A percentile compares a stretch with the other conserved stretches of the same genome.
Evolutionary conservation across 2,329 filamentous ascomycete species (phyloP).

Genomic region (Cercospora nicotianae): DNA sequence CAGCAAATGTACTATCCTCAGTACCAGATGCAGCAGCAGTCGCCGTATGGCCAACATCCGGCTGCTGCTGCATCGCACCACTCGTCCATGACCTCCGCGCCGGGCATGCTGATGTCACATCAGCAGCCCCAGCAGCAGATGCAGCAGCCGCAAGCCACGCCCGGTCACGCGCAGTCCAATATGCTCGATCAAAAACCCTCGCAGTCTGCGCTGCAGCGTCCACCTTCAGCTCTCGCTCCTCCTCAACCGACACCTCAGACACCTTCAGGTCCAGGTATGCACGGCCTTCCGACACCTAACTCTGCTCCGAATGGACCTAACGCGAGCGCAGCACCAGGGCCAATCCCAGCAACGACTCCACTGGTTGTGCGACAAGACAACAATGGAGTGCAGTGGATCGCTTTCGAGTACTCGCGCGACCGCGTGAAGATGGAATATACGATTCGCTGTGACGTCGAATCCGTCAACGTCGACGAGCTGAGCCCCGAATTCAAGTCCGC

Average conservation of each 20-base stretch:
- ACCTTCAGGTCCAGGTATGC: constrained; percentile 37
- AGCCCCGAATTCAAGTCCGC: constrained; percentile 91
- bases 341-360: constrained; percentile 94
- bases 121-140: constrained; percentile 42
- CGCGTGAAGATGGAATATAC: constrained; percentile 99
- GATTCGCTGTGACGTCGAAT: constrained; percentile 96
- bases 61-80: constrained; percentile 46
- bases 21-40: constrained; percentile 51
- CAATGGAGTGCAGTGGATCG: constrained; percentile 98
- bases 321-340: constrained; percentile 88
- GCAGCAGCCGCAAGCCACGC: constrained; percentile 28
- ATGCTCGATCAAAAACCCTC: constrained; percentile 33
- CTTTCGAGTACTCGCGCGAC: constrained; percentile 95
- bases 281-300: constrained; percentile 23
- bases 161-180: constrained; percentile 30
- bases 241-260: constrained; percentile 35
- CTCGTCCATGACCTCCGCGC: constrained; percentile 54
- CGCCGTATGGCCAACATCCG: constrained; percentile 59
- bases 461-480: constrained; percentile 85
- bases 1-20: constrained; percentile 78
- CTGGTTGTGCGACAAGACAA: constrained; percentile 91
- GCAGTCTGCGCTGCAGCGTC: constrained; percentile 30
- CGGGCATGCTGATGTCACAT: constrained; percentile 57
- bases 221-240: constrained; percentile 30
- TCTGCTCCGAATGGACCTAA: constrained; percentile 59